Evolutionary conservation across 2,329 filamentous ascomycete species (phyloP).

Genomic region (Arthrocladium fulminans): DNA sequence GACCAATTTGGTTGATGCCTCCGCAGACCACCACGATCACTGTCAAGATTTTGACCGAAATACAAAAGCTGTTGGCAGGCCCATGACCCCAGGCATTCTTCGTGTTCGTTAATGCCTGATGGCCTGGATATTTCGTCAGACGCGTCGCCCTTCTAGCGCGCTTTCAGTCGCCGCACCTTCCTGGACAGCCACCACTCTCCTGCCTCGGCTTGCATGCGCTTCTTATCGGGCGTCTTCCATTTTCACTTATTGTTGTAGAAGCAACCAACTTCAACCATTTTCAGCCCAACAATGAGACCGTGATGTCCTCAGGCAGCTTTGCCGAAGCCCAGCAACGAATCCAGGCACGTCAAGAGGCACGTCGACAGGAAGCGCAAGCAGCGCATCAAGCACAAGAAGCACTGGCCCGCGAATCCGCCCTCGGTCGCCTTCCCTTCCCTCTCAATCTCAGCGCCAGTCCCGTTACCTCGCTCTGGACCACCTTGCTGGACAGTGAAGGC

Average conservation of each 20-base stretch:
- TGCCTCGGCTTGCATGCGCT: slow-evolving; percentile 9
- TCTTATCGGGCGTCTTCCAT: not conserved
- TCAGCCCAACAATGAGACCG: slow-evolving; percentile 1
- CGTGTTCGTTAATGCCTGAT: not conserved
- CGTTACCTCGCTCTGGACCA: slow-evolving; percentile 55
- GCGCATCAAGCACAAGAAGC: slow-evolving; percentile 41
- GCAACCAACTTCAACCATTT: not conserved
- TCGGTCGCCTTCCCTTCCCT: slow-evolving; percentile 34
- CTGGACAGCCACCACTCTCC: not conserved
- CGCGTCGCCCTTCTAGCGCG: slow-evolving; percentile 1
- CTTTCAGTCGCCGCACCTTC: not conserved
- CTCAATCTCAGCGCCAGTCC: slow-evolving; percentile 26
- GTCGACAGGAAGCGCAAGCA: slow-evolving; percentile 57
- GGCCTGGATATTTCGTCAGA: not conserved
- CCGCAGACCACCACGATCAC: no score
- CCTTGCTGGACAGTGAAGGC: slow-evolving; percentile 63
- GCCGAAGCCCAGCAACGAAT: slow-evolving; percentile 83
- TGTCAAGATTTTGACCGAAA: not conserved
- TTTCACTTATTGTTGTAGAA: not conserved
- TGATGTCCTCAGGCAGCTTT: slow-evolving; percentile 60
- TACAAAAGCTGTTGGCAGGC: no score
- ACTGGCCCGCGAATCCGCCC: slow-evolving; percentile 35
- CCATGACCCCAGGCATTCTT: no score
- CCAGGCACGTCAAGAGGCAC: slow-evolving; percentile 66
- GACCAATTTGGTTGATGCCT: no score